phyloP scores from a whole-genome alignment of 2,329 filamentous ascomycete genomes.

The Botrytis tulipae region DNA sequence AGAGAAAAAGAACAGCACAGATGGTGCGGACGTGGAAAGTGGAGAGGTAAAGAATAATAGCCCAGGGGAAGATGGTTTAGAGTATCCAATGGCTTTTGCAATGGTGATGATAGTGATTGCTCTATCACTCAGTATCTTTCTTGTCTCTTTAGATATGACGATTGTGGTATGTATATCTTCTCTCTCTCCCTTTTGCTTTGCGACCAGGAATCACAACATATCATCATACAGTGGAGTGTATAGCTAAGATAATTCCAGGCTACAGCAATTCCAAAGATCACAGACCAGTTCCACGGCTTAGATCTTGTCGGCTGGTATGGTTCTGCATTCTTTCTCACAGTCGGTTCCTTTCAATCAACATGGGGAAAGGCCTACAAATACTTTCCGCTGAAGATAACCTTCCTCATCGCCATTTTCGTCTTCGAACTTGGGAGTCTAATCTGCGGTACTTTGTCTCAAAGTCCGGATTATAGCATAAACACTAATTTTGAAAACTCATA shows the following conservation, averaged over 20 bases:
- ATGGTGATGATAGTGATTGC: constrained; percentile 47
- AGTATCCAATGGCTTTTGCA: constrained; percentile 35
- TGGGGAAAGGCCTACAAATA: constrained; percentile 40
- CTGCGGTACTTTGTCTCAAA: constrained; percentile 35
- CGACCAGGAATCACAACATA: not conserved
- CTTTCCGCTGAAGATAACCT: constrained; percentile 39
- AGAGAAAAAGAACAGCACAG: constrained; percentile 28
- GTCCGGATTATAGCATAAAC: not conserved
- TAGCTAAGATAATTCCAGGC: constrained; percentile 34
- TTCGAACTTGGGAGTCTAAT: constrained; percentile 43
- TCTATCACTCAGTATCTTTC: constrained; percentile 48
- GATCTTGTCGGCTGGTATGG: constrained; percentile 57
- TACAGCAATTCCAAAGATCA: constrained; percentile 57
- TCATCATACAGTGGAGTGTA: not conserved
- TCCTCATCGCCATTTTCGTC: constrained; percentile 38
- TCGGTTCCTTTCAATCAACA: constrained; percentile 40
- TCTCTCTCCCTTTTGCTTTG: not conserved
- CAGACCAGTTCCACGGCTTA: constrained; percentile 50
- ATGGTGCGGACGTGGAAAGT: constrained; percentile 20
- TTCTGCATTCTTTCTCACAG: constrained; percentile 52
- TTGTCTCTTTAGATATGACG: constrained; percentile 46
- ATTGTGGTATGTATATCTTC: constrained; percentile 42
- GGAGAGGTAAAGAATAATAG: not conserved
- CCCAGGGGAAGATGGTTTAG: constrained; percentile 24
- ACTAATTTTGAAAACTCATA: constrained; percentile 11